Base-by-base conservation (phyloP, 2,329 filamentous ascomycete genomes). In the Exophiala bonariae region DNA sequence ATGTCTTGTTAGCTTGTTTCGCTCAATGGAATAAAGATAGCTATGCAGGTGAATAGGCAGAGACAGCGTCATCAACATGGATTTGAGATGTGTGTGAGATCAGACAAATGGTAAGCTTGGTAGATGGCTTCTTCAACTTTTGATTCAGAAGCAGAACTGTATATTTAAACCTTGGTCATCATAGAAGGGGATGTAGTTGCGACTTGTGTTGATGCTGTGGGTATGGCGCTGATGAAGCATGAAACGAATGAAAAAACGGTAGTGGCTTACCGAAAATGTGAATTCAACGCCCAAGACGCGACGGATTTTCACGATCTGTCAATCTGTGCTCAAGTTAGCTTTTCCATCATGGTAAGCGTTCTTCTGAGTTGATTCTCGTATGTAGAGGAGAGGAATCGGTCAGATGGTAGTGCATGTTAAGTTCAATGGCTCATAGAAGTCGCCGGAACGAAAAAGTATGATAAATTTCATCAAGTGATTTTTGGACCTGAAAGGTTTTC, bases 71-170 rank as follows among this genome's bases (percentile, higher is more conserved):
- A 26, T 26, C 23, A 26, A n/a, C 11, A 26, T 26, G 11, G 6
- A 26, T 6, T 6, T 6, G 23, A 26, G 23, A 26, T 26, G 23
- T 6, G 11, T 26, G 23, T 39, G 6, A 11, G 16, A 20, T 46
- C 43, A 46, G 43, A 46, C 31, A 36, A 43, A 17, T 75, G 75
- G 75, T 79, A 79, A 75, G 74, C 68, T 74, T 77, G 76, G 73
- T 69, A 70, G 19, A 60, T 62, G 71, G 78, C 64, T 79, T 77
- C 75, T 78, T 77, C 80, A 76, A 62, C 58, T 37, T 37, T 47
- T 62, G 66, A 78, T 79, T 69, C 77, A 78, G 77, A 78, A 80
- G 77, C 77, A 80, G 77, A 80, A 80, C 77, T 80, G 77, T 69
- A 71, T 62, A 73, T 68, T 67, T 58, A 44, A 44, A 37, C 46